Conservation (phyloP, 306 rosid species). For the Prunus mume region DNA sequence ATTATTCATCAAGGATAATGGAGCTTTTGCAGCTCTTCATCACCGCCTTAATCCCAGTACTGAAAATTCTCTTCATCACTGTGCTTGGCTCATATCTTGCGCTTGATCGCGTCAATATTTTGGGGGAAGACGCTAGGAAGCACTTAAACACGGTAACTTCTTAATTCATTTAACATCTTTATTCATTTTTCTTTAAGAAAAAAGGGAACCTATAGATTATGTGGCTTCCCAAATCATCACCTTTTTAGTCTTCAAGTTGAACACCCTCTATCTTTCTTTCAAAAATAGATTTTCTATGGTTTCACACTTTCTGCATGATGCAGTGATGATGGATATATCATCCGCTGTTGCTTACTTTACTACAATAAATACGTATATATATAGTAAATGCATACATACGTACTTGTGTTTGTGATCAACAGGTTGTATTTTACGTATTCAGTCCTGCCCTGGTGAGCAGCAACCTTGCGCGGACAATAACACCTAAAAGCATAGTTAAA, state of each 20-base stretch:
- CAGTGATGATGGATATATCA: too few relatives aligned
- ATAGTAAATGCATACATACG: too few relatives aligned
- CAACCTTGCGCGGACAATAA: conserved; percentile 43
- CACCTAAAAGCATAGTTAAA: conserved; percentile 40
- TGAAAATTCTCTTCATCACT: conserved; percentile 51
- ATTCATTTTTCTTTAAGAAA: too few relatives aligned
- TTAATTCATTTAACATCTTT: not conserved
- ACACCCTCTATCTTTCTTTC: too few relatives aligned
- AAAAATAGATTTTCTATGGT: too few relatives aligned
- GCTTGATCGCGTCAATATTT: conserved; percentile 35
- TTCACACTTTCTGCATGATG: too few relatives aligned
- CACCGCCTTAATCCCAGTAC: conserved; percentile 47
- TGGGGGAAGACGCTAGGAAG: conserved; percentile 49
- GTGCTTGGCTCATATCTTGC: conserved; percentile 57
- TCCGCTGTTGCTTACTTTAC: too few relatives aligned
- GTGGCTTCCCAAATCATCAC: too few relatives aligned
- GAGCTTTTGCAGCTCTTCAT: conserved; percentile 39
- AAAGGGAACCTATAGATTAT: too few relatives aligned
- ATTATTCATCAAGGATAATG: conserved; percentile 17
- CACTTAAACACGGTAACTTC: conserved; percentile 41
- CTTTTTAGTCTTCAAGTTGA: too few relatives aligned
- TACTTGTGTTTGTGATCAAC: not conserved
- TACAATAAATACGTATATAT: too few relatives aligned
- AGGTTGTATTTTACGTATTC: conserved; percentile 53
- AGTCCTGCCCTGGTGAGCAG: conserved; percentile 46